Base-by-base conservation (phyloP, 2,329 filamentous ascomycete genomes). In the Colletotrichum karsti region DNA sequence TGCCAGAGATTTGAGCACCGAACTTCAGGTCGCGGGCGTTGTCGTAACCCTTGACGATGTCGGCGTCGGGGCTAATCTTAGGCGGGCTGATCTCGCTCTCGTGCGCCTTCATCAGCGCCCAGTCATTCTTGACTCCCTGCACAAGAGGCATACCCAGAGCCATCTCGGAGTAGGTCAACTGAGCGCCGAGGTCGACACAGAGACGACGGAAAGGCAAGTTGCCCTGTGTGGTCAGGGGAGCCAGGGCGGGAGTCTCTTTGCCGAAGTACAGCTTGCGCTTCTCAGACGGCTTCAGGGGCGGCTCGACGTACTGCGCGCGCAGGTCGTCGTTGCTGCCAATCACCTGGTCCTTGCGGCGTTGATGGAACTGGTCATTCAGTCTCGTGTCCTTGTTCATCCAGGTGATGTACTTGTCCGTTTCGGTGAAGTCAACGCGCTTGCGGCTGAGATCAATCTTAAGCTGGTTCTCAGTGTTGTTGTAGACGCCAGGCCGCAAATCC, bases 161-260 rank as follows among this genome's bases (percentile, higher is more conserved):
- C 96, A 99, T 99, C 80, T 99, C 96, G 0, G 95, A 98, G 83
- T 97, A 99, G 0, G 96, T 99, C 54, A 97, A 86, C 76, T 98
- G 92, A 28, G 94, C 95, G 37, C 96, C 96, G 24, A 98, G 87
- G 62, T 95, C 92, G 12, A 94, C 91, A 75, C 95, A 98, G 30
- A 99, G 88, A 55, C 96, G 90, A 63, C 96, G 91, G 83, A 97
- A 99, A 1, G 96, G 96, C 53, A 98, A 85, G 75, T 99, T 99
- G 50, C 96, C 96, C 81, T 98, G 96, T 0, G 96, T 99, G 1
- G 96, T 99, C 54, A 99, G 86, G 37, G 96, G 96, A 5, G 96
- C 96, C n/a, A 99, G 84, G 10, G 95, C 90, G 1, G 96, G 96
- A 2, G 96, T 99, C 78, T 98, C 95, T 1, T 91, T 90, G 6